Evolutionary conservation across 306 rosid species (phyloP).

Genomic region (Casuarina equisetifolia): DNA sequence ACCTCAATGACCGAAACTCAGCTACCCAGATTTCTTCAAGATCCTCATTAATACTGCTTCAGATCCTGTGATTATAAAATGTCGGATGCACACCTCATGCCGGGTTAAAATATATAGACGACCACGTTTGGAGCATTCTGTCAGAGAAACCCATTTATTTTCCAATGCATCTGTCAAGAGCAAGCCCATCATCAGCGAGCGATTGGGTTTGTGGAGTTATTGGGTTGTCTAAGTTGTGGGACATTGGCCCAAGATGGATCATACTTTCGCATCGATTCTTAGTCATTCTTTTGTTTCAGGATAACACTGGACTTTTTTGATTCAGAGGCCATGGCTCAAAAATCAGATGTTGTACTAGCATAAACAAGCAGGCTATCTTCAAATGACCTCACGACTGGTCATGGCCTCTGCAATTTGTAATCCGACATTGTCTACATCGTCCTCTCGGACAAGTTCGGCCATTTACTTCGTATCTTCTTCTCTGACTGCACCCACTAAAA

Average conservation of each 20-base stretch:
- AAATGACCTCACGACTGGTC: conserved; percentile 35
- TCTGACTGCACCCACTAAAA: conserved; percentile 25
- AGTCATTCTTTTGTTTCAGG: background rate
- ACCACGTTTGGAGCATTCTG: too few species aligned
- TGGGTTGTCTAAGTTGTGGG: background rate
- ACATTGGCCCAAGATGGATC: background rate
- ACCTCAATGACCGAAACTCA: background rate
- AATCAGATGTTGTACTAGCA: background rate
- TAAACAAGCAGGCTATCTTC: conserved; percentile 7
- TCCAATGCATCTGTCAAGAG: too few species aligned
- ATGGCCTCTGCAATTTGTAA: conserved; percentile 61
- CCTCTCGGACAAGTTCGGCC: conserved; percentile 33
- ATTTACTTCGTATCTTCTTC: conserved; percentile 34
- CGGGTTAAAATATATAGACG: too few species aligned
- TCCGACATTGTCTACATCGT: conserved; percentile 40
- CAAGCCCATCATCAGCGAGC: background rate
- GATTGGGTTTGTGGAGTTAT: background rate
- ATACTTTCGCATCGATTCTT: background rate
- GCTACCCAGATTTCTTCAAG: background rate
- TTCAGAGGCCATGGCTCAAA: conserved; percentile 23
- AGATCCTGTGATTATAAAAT: conserved; percentile 33
- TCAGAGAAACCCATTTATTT: too few species aligned
- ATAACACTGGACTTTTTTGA: conserved; percentile 20
- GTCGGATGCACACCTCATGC: conserved; percentile 12
- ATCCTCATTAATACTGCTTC: background rate